Evolutionary conservation across 2,329 filamentous ascomycete species (phyloP).

Genomic region (Xylariaceae sp.): DNA sequence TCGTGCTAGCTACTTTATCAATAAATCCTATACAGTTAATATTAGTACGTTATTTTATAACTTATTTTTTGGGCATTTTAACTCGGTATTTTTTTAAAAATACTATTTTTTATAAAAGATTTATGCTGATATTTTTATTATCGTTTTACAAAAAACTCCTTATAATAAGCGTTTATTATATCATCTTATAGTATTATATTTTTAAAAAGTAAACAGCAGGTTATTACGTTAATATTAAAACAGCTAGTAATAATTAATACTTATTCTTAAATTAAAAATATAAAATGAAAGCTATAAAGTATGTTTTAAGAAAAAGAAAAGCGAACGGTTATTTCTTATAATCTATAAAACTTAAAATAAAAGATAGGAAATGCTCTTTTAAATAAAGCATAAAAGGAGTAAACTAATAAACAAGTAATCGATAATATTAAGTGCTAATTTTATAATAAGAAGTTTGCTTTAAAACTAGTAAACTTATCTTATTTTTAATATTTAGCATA

Average conservation of each 20-base stretch:
- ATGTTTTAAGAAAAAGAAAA: neutral
- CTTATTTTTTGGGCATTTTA: slow-evolving; percentile 4
- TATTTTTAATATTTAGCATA: neutral
- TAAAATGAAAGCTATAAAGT: neutral
- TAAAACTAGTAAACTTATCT: neutral
- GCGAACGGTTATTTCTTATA: neutral
- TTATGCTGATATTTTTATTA: neutral
- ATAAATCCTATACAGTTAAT: slow-evolving; percentile 8
- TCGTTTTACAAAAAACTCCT: slow-evolving; percentile 10
- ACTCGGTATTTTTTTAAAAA: slow-evolving; percentile 1
- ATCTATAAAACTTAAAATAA: neutral
- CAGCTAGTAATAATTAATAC: slow-evolving; percentile 24
- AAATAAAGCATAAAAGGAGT: neutral
- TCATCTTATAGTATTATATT: slow-evolving; percentile 30
- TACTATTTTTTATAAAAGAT: slow-evolving; percentile 8
- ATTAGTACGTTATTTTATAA: slow-evolving; percentile 16
- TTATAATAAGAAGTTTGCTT: neutral
- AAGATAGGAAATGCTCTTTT: neutral
- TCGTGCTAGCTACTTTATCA: too few species aligned
- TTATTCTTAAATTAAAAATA: slow-evolving; percentile 9
- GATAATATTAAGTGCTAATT: slow-evolving; percentile 4
- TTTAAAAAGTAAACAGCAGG: slow-evolving; percentile 26
- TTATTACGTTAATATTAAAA: slow-evolving; percentile 25
- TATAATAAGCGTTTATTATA: slow-evolving; percentile 27
- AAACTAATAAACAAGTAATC: slow-evolving; percentile 1